phyloP scores from a whole-genome alignment of 257 asterid genomes.

The Nicotiana tabacum region DNA sequence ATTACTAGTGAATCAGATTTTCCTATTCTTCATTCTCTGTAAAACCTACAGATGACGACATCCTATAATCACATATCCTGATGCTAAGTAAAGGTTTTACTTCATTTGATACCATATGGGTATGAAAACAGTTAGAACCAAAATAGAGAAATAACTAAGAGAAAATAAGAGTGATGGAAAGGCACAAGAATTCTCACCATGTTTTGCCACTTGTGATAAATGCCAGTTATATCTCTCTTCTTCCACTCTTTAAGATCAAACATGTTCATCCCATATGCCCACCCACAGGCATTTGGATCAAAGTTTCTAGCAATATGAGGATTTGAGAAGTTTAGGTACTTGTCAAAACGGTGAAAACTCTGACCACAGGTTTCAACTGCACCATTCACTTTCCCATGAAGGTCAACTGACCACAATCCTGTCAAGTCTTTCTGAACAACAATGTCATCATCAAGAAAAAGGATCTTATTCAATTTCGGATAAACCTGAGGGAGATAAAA shows the following conservation, averaged over 20 bases:
- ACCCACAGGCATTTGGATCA: slow-evolving; percentile 97
- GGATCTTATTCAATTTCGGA: slow-evolving; percentile 89
- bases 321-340: slow-evolving; percentile 91
- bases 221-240: slow-evolving; percentile 92
- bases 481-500: slow-evolving; percentile 95
- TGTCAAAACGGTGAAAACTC: slow-evolving; percentile 95
- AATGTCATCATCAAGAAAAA: slow-evolving; percentile 95
- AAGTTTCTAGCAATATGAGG: slow-evolving; percentile 85
- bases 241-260: slow-evolving; percentile 96
- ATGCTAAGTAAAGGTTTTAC: too few relatives aligned
- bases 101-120: not conserved
- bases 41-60: too few relatives aligned
- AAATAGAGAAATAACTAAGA: not conserved
- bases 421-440: slow-evolving; percentile 99
- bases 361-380: slow-evolving; percentile 99
- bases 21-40: too few relatives aligned
- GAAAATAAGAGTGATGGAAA: slow-evolving; percentile 1
- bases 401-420: slow-evolving; percentile 82
- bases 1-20: too few relatives aligned
- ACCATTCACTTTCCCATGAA: slow-evolving; percentile 90
- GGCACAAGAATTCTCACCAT: slow-evolving; percentile 45
- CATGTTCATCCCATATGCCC: slow-evolving; percentile 99
- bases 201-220: slow-evolving; percentile 97
- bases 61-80: too few relatives aligned
- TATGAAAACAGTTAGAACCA: not conserved